Base-by-base conservation (phyloP, 768 basidiomycete genomes). In the Melanogaster broomeanus region DNA sequence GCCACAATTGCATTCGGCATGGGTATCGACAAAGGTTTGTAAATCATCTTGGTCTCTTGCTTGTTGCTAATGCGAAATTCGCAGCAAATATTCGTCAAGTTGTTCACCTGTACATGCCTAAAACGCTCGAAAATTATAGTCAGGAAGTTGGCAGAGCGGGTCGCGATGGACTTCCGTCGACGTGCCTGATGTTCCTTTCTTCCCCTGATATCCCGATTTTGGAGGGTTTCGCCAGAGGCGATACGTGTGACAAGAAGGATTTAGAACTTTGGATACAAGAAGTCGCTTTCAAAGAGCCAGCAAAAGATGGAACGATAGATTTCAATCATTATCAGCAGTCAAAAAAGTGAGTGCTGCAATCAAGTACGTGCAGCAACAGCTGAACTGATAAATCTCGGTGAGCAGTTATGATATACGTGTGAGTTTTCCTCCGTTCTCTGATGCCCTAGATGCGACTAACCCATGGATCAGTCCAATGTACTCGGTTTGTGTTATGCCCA, bases 1-100 rank as follows among this genome's bases (percentile, higher is more conserved):
- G 71, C 69, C 5, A 78, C 76, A 1, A 77, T 77, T 28, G 76
- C 76, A 0, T 78, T 78, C 45, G 76, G 77, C 3, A 76, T 77
- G 74, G 76, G 75, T 7, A 74, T 77, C 30, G 76, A 77, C 54
- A 71, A 73, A 55, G 62, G 70, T 66, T 35, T 45, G 57, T 40
- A 1, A 6, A 5, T 38, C 2, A 25, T 25, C 2, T 43, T 40
- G 12, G 8, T 24, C 15, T 41, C 16, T 33, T 43, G 16, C 24
- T 18, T 27, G 5, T 27, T 28, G 13, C 27, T 42, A 25, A 30
- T 11, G 7, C 35, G n/a, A 28, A 16, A 9, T 16, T 3, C 27
- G 21, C 35, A 70, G 66, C 68, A 38, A 57, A 71, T 42, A 73
- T 74, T 30, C 64, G 71, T 40, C 72, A 72, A 66, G 73, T 78